Evolutionary conservation across 371 early-diverging fungal genomes (phyloP).

Genomic region (Scutellospora calospora): DNA sequence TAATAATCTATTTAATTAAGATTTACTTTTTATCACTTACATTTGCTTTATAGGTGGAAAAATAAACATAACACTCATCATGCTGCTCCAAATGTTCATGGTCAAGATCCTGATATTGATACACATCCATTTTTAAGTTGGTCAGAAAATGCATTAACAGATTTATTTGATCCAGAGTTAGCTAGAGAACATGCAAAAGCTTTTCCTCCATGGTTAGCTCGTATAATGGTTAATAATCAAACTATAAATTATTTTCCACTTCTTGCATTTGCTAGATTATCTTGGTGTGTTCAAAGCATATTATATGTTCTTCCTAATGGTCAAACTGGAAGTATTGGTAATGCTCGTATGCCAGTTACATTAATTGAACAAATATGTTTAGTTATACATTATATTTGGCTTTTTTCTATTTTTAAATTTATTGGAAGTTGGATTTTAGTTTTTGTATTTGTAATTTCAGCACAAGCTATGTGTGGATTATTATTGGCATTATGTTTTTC

Average conservation of each 20-base stretch:
- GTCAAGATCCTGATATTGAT: slow-evolving; percentile 89
- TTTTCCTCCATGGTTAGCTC: slow-evolving; percentile 54
- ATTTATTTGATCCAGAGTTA: slow-evolving; percentile 72
- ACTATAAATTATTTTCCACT: slow-evolving; percentile 83
- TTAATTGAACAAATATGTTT: slow-evolving; percentile 68
- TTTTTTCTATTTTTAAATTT: slow-evolving; percentile 65
- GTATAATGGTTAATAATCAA: slow-evolving; percentile 82
- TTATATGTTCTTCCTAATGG: slow-evolving; percentile 68
- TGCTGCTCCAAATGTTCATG: slow-evolving; percentile 83
- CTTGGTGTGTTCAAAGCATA: slow-evolving; percentile 78
- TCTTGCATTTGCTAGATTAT: slow-evolving; percentile 80
- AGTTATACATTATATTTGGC: slow-evolving; percentile 76
- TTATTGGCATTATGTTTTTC: slow-evolving; percentile 83
- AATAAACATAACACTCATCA: slow-evolving; percentile 94
- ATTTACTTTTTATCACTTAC: slow-evolving; percentile 48
- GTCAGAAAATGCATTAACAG: slow-evolving; percentile 84
- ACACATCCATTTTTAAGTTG: slow-evolving; percentile 87
- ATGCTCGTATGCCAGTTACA: slow-evolving; percentile 54
- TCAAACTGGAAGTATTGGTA: slow-evolving; percentile 59
- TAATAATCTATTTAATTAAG: neutral
- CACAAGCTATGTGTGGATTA: slow-evolving; percentile 82
- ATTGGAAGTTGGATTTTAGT: slow-evolving; percentile 59
- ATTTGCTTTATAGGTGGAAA: slow-evolving; percentile 75
- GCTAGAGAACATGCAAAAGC: slow-evolving; percentile 46
- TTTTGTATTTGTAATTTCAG: slow-evolving; percentile 70